A percentile compares a stretch with the other conserved stretches of the same genome.
phyloP scores from a whole-genome alignment of 2,329 filamentous ascomycete genomes.

The Colletotrichum sp. region DNA sequence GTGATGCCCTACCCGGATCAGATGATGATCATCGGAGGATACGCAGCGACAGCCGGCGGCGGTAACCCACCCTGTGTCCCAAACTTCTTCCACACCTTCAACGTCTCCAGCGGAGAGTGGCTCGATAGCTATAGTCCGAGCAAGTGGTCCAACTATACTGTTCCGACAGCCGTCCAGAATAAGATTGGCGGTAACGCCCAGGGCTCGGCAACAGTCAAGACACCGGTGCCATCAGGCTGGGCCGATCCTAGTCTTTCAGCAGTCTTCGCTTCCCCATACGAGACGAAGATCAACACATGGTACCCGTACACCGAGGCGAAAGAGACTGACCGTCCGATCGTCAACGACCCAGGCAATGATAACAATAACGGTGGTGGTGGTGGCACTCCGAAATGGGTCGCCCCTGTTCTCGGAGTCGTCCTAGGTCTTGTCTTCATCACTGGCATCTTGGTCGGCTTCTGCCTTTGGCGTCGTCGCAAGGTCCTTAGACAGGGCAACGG shows the following conservation, averaged over 20 bases:
- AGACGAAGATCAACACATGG: constrained; percentile 54
- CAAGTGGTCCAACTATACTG: constrained; percentile 68
- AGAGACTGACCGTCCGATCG: constrained; percentile 28
- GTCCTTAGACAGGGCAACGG: constrained; percentile 41
- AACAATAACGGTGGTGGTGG: constrained; percentile 29
- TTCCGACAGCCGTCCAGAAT: constrained; percentile 67
- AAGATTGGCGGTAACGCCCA: constrained; percentile 71
- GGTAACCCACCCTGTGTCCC: constrained; percentile 47
- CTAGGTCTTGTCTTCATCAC: constrained; percentile 63
- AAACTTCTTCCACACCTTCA: constrained; percentile 69
- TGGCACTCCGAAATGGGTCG: constrained; percentile 61
- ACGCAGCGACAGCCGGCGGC: constrained; percentile 32
- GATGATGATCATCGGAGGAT: constrained; percentile 80
- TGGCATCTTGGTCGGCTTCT: constrained; percentile 52
- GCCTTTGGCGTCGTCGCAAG: constrained; percentile 58
- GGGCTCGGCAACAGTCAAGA: constrained; percentile 74
- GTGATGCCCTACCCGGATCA: constrained; percentile 79
- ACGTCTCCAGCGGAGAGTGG: constrained; percentile 74
- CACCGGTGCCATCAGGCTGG: constrained; percentile 66
- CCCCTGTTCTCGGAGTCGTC: constrained; percentile 67
- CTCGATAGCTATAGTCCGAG: constrained; percentile 71
- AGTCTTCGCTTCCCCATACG: constrained; percentile 47
- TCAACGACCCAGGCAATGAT: not conserved
- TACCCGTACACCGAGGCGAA: constrained; percentile 61
- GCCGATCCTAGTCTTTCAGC: constrained; percentile 48